A percentile compares a stretch with the other conserved stretches of the same genome.
Evolutionary conservation across 768 basidiomycete genomes (phyloP).

Genomic region (Favolaschia claudopus): DNA sequence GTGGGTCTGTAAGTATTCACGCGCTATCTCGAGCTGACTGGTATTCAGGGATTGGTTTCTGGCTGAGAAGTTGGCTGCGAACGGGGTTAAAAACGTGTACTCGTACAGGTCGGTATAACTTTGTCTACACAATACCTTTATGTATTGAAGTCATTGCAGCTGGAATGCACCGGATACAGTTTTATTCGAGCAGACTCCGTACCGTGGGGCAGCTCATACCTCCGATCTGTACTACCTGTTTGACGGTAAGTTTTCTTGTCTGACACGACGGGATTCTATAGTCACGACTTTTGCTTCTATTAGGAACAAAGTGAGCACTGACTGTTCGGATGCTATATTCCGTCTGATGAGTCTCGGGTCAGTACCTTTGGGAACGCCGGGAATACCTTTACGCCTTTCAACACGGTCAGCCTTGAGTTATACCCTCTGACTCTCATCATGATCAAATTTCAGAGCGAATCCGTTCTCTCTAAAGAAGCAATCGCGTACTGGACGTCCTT

Average conservation of each 20-base stretch:
- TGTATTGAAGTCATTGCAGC: conserved; percentile 23
- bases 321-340: background rate
- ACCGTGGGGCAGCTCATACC: conserved; percentile 50
- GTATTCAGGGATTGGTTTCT: conserved; percentile 47
- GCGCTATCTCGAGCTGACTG: background rate
- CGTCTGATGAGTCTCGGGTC: background rate
- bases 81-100: conserved; percentile 42
- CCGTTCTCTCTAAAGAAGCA: conserved; percentile 44
- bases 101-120: conserved; percentile 41
- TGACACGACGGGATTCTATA: background rate
- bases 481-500: conserved; percentile 57
- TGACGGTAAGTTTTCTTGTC: conserved; percentile 39
- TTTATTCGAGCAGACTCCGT: conserved; percentile 42
- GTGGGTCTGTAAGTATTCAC: conserved; percentile 30
- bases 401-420: conserved; percentile 33
- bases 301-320: conserved; percentile 39
- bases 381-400: conserved; percentile 46
- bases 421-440: background rate
- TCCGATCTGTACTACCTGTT: conserved; percentile 54
- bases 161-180: conserved; percentile 55
- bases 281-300: background rate
- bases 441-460: conserved; percentile 41
- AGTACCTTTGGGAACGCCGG: conserved; percentile 42
- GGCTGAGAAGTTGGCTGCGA: conserved; percentile 39
- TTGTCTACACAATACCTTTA: background rate